These are phyloP conservation scores for Pseudogymnoascus sp. DNA, from an alignment of 2,329 filamentous ascomycete genomes.

Conservation along the genomic window DNA sequence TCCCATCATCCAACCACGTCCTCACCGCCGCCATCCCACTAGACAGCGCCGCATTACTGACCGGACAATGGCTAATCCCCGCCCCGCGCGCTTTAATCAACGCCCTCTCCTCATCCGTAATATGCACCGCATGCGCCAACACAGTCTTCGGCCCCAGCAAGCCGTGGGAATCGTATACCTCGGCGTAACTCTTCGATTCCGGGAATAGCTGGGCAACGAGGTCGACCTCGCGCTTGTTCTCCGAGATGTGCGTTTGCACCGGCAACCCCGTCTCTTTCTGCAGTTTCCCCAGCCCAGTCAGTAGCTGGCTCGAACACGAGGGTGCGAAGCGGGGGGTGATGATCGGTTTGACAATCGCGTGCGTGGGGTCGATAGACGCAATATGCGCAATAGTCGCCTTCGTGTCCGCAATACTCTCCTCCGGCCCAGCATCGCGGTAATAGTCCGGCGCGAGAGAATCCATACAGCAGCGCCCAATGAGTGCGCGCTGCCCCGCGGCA, in stretches of 20 bases:
- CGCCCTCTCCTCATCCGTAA: conserved; percentile 55
- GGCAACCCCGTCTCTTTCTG: conserved; percentile 55
- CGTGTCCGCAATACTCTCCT: conserved; percentile 48
- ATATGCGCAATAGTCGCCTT: conserved; percentile 57
- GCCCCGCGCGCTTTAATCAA: conserved; percentile 52
- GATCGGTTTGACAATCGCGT: conserved; percentile 63
- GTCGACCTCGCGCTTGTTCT: conserved; percentile 65
- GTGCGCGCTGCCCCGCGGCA: conserved; percentile 72
- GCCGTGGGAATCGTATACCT: conserved; percentile 66
- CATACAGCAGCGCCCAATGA: conserved; percentile 95
- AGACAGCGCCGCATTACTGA: conserved; percentile 74
- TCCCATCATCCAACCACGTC: conserved; percentile 61
- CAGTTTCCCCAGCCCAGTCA: conserved; percentile 55
- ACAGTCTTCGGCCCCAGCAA: conserved; percentile 67
- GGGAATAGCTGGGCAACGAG: conserved; percentile 67
- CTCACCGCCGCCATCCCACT: conserved; percentile 71
- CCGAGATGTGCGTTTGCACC: conserved; percentile 83
- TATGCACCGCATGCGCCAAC: conserved; percentile 76
- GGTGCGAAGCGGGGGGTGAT: conserved; percentile 67
- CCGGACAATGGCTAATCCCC: conserved; percentile 78
- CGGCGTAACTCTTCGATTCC: conserved; percentile 52
- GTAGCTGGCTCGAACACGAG: conserved; percentile 48
- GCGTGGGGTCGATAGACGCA: conserved; percentile 52
- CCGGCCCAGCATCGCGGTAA: conserved; percentile 66
- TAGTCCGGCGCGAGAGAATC: conserved; percentile 66